A percentile compares a stretch with the other conserved stretches of the same genome.
Evolutionary conservation across 2,329 filamentous ascomycete species (phyloP).

Genomic region (Botryotinia narcissicola): DNA sequence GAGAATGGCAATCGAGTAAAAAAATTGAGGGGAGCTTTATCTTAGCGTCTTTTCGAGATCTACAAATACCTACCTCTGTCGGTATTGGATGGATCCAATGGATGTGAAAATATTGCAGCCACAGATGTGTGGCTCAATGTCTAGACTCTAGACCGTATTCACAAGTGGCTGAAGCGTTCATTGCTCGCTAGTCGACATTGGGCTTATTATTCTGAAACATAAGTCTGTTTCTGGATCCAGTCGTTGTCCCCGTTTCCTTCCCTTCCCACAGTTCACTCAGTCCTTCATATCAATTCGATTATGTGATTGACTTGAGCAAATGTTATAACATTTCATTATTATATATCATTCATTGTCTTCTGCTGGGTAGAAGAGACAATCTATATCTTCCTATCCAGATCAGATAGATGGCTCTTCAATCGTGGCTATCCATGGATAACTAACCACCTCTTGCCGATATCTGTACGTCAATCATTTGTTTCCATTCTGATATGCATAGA

Average conservation of each 20-base stretch:
- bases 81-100: too few relatives aligned
- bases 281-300: background rate
- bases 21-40: slow-evolving; percentile 29
- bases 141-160: background rate
- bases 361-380: background rate
- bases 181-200: background rate
- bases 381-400: background rate
- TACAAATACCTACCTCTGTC: background rate
- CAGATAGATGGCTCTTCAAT: background rate
- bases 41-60: slow-evolving; percentile 28
- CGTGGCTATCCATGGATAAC: background rate
- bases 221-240: slow-evolving; percentile 8
- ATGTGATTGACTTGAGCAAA: too few relatives aligned
- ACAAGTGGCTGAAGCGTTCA: background rate
- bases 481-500: background rate
- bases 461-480: background rate
- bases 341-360: background rate
- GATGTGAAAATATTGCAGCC: too few relatives aligned
- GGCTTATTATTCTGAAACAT: slow-evolving; percentile 4
- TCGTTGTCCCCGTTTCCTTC: background rate
- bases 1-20: background rate
- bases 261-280: background rate
- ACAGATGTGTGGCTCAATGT: background rate
- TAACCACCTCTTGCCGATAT: background rate
- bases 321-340: background rate